Percentiles rank a stretch among this genome's conserved stretches.
Conservation (phyloP, 1,284 basidiomycete species). For the Irpex rosettiformis region DNA sequence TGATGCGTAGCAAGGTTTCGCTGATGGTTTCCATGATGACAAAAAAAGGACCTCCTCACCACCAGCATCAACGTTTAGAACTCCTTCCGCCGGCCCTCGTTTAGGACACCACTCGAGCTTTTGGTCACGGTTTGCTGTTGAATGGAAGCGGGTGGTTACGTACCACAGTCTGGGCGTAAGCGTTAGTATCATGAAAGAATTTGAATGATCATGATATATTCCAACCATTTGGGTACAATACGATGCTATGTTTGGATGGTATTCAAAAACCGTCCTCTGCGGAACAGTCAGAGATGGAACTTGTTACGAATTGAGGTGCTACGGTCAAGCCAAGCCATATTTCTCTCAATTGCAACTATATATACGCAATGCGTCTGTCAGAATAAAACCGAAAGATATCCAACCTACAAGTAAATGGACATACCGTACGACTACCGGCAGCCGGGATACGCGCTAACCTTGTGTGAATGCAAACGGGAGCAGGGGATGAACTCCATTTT, state of each 20-base stretch:
- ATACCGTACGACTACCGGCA: not conserved
- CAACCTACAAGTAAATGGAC: not conserved
- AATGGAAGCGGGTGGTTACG: not conserved
- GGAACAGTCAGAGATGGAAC: not conserved
- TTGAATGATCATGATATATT: not conserved
- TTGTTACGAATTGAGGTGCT: not conserved
- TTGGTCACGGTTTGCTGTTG: not conserved
- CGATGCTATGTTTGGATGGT: not conserved
- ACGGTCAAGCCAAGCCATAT: not conserved
- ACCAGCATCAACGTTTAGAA: not conserved
- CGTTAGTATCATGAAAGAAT: not conserved
- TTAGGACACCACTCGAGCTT: not conserved
- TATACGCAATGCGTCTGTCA: not conserved
- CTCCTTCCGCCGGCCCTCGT: not conserved
- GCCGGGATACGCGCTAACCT: not conserved
- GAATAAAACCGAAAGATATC: not conserved
- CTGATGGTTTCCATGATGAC: not conserved
- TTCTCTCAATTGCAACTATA: not conserved
- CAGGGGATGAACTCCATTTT: not conserved
- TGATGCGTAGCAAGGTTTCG: not conserved
- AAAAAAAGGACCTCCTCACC: not conserved
- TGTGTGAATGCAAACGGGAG: not conserved
- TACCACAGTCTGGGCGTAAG: not conserved
- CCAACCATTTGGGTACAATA: not conserved
- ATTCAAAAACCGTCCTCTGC: not conserved